These are phyloP conservation scores for Solanum pennellii DNA, from an alignment of 257 asterid species.

Conservation along the genomic window DNA sequence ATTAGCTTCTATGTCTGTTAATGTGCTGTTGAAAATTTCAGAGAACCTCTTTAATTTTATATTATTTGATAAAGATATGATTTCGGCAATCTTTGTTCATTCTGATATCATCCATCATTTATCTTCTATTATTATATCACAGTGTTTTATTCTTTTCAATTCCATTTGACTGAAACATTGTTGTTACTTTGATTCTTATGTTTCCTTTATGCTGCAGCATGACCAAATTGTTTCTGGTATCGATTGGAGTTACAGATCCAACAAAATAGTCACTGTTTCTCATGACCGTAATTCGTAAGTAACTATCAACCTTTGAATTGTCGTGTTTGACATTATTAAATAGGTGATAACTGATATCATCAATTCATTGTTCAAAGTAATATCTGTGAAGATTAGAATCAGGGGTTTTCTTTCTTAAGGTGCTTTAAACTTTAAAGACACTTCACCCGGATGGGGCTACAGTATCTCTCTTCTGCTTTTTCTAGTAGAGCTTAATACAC, in stretches of 20 bases:
- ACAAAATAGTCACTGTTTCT: conserved; percentile 89
- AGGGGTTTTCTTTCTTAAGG: neutral
- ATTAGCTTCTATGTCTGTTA: neutral
- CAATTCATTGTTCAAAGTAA: neutral
- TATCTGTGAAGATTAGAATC: neutral
- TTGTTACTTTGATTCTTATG: conserved; percentile 4
- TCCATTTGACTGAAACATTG: neutral
- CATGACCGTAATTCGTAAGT: conserved; percentile 99
- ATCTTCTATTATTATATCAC: neutral
- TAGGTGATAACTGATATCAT: neutral
- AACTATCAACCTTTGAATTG: neutral
- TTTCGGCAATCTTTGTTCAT: neutral
- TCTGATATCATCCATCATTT: neutral
- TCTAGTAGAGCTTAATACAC: neutral
- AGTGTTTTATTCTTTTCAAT: neutral
- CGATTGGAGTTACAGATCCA: conserved; percentile 79
- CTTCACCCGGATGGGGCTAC: neutral
- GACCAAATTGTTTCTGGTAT: conserved; percentile 97
- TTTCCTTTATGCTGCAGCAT: conserved; percentile 53
- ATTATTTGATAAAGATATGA: neutral
- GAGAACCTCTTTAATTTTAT: neutral
- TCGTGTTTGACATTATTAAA: neutral
- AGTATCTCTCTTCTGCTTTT: neutral
- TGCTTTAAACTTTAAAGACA: neutral
- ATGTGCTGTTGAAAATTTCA: neutral